Conservation (phyloP, 1,139 yeast species). For the Pichia sp. region DNA sequence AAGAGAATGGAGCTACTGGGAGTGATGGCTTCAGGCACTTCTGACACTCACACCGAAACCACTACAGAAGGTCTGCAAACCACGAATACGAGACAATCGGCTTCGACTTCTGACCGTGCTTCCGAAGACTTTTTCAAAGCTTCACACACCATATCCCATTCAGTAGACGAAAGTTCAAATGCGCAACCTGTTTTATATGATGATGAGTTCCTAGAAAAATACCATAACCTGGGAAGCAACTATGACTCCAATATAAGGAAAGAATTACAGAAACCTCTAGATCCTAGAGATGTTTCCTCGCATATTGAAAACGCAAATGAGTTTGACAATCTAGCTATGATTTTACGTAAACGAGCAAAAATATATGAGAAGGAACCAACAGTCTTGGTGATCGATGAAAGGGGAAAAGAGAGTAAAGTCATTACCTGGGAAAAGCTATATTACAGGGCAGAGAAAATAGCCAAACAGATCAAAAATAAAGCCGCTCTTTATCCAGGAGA, state of each 20-base stretch:
- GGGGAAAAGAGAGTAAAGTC: slow-evolving; percentile 72
- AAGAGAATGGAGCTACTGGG: slow-evolving; percentile 40
- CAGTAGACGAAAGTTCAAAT: slow-evolving; percentile 13
- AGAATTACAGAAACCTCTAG: slow-evolving; percentile 50
- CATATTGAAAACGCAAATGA: slow-evolving; percentile 28
- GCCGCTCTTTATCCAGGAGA: slow-evolving; percentile 73
- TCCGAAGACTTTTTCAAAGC: slow-evolving; percentile 16
- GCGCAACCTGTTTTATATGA: slow-evolving; percentile 10
- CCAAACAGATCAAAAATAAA: slow-evolving; percentile 76
- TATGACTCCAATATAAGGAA: slow-evolving; percentile 17
- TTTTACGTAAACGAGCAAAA: slow-evolving; percentile 67
- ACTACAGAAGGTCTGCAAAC: neutral
- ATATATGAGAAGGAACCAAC: slow-evolving; percentile 67
- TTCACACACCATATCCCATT: slow-evolving; percentile 6
- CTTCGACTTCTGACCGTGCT: neutral
- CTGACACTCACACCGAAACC: neutral
- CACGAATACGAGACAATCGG: neutral
- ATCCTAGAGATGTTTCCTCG: slow-evolving; percentile 48
- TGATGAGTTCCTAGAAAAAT: slow-evolving; percentile 12
- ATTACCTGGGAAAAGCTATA: slow-evolving; percentile 91
- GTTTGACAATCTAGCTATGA: slow-evolving; percentile 62
- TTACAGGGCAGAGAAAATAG: slow-evolving; percentile 78
- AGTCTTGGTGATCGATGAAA: slow-evolving; percentile 63
- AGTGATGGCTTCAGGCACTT: neutral
- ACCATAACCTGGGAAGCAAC: slow-evolving; percentile 7